Percentiles rank a stretch among this genome's conserved stretches.
phyloP scores from a whole-genome alignment of 345 rosid species.

The Dipteronia dyeriana region DNA sequence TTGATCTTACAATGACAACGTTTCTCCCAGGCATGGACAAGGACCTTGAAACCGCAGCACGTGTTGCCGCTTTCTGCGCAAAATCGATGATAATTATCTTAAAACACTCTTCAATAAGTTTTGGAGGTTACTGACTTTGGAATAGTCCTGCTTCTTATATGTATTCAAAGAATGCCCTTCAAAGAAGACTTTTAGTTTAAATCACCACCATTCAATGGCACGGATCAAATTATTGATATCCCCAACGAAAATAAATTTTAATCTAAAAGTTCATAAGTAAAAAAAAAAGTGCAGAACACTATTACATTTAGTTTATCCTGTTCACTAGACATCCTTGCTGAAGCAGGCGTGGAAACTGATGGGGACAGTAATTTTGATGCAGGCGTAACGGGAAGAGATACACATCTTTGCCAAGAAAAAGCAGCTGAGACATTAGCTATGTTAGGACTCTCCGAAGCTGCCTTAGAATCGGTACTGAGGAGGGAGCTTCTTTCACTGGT shows the following conservation, averaged over 20 bases:
- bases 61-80: slow-evolving; percentile 57
- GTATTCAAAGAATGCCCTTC: not conserved
- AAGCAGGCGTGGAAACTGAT: slow-evolving; percentile 49
- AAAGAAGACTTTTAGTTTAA: not conserved
- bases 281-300: slow-evolving; percentile 7
- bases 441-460: slow-evolving; percentile 48
- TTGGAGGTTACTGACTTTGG: not conserved
- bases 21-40: slow-evolving; percentile 71
- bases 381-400: slow-evolving; percentile 77
- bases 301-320: slow-evolving; percentile 52
- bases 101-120: slow-evolving; percentile 1
- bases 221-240: not conserved
- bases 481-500: slow-evolving; percentile 73
- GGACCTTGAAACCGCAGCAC: slow-evolving; percentile 69
- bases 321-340: slow-evolving; percentile 61
- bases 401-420: slow-evolving; percentile 64
- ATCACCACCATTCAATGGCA: not conserved
- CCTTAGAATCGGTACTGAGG: slow-evolving; percentile 51
- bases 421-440: slow-evolving; percentile 40
- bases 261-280: not conserved
- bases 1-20: slow-evolving; percentile 73
- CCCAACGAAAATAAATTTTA: not conserved
- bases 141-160: not conserved
- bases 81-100: slow-evolving; percentile 18
- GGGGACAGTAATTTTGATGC: slow-evolving; percentile 64